Conservation (phyloP, 352 stramenopile species). For the Phytopythium aichiense region DNA sequence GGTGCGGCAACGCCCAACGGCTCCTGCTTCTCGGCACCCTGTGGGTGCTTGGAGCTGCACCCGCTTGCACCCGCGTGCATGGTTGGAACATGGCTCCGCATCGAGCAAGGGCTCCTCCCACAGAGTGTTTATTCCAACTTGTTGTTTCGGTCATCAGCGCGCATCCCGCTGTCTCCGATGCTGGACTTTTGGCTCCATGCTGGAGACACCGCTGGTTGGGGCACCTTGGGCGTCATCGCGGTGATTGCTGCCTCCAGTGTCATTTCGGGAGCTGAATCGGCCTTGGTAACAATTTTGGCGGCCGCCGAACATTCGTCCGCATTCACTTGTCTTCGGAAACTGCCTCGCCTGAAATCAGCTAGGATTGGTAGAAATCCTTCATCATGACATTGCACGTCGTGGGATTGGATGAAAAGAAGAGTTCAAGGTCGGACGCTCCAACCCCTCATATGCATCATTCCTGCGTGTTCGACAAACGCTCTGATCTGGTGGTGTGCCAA, state of each 20-base stretch:
- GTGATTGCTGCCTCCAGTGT: neutral
- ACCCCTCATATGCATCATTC: neutral
- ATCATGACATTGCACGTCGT: no score
- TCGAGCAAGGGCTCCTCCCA: neutral
- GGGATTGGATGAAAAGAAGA: neutral
- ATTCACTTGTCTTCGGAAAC: neutral
- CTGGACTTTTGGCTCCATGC: neutral
- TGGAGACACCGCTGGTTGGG: neutral
- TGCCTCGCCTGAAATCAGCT: neutral
- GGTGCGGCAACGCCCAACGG: no score
- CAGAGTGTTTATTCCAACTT: neutral
- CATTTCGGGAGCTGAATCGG: no score
- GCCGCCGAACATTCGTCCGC: constrained; percentile 1
- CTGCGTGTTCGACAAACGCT: neutral
- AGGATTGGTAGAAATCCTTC: neutral
- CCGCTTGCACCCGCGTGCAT: no score
- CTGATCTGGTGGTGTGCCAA: neutral
- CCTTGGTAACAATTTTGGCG: neutral
- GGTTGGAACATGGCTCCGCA: neutral
- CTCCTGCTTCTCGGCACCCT: no score
- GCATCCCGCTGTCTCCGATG: neutral
- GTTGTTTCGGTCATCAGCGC: neutral
- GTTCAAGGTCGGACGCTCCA: neutral
- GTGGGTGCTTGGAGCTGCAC: no score
- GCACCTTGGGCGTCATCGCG: neutral